Percentiles rank a stretch among this genome's conserved stretches.
Conservation (phyloP, 1,284 basidiomycete genomes). For the Trichosporon inkin region DNA sequence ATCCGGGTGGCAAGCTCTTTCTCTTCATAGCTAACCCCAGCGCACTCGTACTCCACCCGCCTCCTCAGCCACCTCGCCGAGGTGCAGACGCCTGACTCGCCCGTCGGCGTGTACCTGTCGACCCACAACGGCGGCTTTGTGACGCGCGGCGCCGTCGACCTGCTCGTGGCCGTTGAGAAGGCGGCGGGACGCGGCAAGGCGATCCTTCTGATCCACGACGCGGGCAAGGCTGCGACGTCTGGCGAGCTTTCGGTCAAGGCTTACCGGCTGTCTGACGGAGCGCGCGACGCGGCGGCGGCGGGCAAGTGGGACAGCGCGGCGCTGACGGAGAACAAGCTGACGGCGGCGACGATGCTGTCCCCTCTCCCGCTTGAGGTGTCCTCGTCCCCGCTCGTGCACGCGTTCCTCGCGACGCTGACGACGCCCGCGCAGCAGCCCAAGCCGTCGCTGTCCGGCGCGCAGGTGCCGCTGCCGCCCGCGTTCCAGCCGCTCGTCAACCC, state of each 20-base stretch:
- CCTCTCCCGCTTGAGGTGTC: constrained; percentile 86
- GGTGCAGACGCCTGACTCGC: constrained; percentile 88
- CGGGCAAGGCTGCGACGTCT: constrained; percentile 59
- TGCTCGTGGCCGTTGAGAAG: constrained; percentile 69
- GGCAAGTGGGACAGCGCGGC: constrained; percentile 81
- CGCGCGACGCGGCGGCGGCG: constrained; percentile 79
- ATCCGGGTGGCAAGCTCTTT: not conserved
- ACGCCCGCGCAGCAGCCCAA: constrained; percentile 42
- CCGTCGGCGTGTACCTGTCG: constrained; percentile 95
- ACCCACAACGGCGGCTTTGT: constrained; percentile 87
- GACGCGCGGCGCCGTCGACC: constrained; percentile 81
- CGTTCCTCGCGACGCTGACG: constrained; percentile 73
- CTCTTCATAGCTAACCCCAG: constrained; percentile 18
- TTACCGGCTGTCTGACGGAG: constrained; percentile 77
- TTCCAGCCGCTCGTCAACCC: constrained; percentile 54
- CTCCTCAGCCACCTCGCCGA: constrained; percentile 52
- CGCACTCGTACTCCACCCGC: constrained; percentile 41
- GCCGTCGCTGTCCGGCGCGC: constrained; percentile 37
- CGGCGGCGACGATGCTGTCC: constrained; percentile 82
- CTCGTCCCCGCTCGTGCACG: constrained; percentile 76
- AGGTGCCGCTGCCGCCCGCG: constrained; percentile 53
- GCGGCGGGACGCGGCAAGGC: constrained; percentile 65
- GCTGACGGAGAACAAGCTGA: constrained; percentile 81
- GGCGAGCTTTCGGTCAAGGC: constrained; percentile 89
- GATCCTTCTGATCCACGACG: constrained; percentile 85